Conservation (phyloP, 2,329 filamentous ascomycete genomes). For the Rachicladosporium sp. region DNA sequence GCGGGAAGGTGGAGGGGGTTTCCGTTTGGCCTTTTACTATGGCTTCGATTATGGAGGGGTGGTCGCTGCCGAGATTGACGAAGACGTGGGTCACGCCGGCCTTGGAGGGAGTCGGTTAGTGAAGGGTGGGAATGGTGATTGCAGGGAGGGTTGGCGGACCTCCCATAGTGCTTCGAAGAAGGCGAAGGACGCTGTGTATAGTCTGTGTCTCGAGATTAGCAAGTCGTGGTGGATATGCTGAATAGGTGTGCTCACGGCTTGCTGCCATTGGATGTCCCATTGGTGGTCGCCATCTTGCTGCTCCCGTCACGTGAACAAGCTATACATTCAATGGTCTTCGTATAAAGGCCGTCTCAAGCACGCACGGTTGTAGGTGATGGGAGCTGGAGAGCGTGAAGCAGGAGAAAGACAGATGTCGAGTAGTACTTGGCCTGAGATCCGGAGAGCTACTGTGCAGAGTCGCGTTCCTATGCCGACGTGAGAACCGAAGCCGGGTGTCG, state of each 20-base stretch:
- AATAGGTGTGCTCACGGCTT: neutral
- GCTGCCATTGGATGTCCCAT: neutral
- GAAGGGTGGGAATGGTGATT: neutral
- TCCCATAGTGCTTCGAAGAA: slow-evolving; percentile 76
- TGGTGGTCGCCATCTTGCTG: slow-evolving; percentile 1
- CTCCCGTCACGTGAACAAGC: too few species aligned
- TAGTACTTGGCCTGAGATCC: too few species aligned
- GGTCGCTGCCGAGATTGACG: slow-evolving; percentile 58
- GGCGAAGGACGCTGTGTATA: slow-evolving; percentile 64
- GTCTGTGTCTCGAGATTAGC: neutral
- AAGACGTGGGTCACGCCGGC: slow-evolving; percentile 49
- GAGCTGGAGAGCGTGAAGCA: too few species aligned
- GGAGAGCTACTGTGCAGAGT: too few species aligned
- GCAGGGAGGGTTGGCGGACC: slow-evolving; percentile 23
- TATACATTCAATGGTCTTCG: too few species aligned
- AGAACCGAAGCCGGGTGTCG: too few species aligned
- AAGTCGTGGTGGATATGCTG: neutral
- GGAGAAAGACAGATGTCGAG: too few species aligned
- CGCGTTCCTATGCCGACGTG: too few species aligned
- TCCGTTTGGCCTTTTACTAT: slow-evolving; percentile 66
- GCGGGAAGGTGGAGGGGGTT: slow-evolving; percentile 51
- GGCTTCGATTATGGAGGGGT: slow-evolving; percentile 68
- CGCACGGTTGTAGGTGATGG: too few species aligned
- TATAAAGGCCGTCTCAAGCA: too few species aligned
- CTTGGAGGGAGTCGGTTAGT: slow-evolving; percentile 10